phyloP scores from a whole-genome alignment of 2,329 filamentous ascomycete genomes.

The Laburnicola sp. region DNA sequence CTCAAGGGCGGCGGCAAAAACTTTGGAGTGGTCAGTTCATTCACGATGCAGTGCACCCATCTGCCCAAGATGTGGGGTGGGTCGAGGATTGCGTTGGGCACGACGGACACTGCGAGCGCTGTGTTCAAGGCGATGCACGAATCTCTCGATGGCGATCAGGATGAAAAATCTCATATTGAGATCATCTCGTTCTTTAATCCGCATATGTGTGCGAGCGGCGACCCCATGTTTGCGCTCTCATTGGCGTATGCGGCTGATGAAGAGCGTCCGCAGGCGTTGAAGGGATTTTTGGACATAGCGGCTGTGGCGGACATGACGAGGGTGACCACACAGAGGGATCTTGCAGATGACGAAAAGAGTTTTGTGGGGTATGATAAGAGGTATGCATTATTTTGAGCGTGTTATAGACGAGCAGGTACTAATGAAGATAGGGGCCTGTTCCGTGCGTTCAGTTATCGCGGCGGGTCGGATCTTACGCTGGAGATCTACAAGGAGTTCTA shows the following conservation, averaged over 20 bases:
- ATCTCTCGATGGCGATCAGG: neutral
- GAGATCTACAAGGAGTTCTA: neutral
- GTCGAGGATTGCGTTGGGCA: neutral
- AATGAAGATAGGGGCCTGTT: neutral
- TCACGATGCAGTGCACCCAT: neutral
- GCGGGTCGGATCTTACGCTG: neutral
- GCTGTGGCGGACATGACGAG: slow-evolving; percentile 1
- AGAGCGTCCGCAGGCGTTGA: neutral
- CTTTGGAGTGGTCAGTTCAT: slow-evolving; percentile 19
- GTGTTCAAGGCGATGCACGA: neutral
- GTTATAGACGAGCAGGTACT: neutral
- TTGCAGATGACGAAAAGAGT: slow-evolving; percentile 1
- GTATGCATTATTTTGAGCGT: neutral
- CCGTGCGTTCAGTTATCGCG: slow-evolving; percentile 4
- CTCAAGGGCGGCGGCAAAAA: slow-evolving; percentile 30
- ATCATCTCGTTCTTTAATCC: slow-evolving; percentile 2
- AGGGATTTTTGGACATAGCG: neutral
- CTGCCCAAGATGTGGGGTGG: neutral
- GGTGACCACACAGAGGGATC: neutral
- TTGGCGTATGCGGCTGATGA: slow-evolving; percentile 3
- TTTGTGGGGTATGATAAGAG: slow-evolving; percentile 3
- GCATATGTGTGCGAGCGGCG: neutral
- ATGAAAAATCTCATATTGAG: slow-evolving; percentile 4
- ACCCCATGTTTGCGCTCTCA: neutral
- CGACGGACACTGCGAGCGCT: neutral